Evolutionary conservation across 352 stramenopile genomes (phyloP), one percentile per base, ranked within the genome.

Genomic region (Pythium guiyangense): DNA sequence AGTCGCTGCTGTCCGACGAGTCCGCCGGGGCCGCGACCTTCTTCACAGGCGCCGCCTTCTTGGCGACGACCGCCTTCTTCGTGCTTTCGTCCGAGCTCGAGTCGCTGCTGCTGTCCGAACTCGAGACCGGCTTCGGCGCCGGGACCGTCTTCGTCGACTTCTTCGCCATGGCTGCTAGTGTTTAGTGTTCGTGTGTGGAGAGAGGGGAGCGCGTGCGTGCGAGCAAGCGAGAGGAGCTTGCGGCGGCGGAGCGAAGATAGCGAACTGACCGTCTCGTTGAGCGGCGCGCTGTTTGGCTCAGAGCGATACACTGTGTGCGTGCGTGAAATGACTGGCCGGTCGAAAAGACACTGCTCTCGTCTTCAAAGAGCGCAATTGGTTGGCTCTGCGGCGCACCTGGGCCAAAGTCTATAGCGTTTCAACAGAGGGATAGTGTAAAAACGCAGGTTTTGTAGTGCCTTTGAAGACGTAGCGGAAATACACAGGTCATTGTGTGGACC

Each of bases 71-170:
- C 5, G 60, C 63, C 67, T 75, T 77, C 71, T 78, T 77, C 12
- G 66, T 53, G 46, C 54, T 66, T 60, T 81, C 66, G 43, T 78
- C 70, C 26, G 55, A 68, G 62, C 66, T 77, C 52, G 64, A 74
- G 57, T 80, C 71, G 25, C 62, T 70, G 37, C 62, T 73, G 31
- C 63, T 73, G 54, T 63, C 61, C 43, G 60, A 70, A 59, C 63
- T 72, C 52, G 54, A 66, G 49, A 61, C 68, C 20, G 62, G 65
- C 65, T 77, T 77, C 34, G 59, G 64, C 52, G 56, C 34, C 46
- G 56, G 56, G 25, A 29, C 42, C 39, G 54, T 56, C 49, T 62
- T 62, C 40, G 69, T 63, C 53, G 64, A 52, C 49, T 79, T 78
- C 70, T 78, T 78, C 26, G 64, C 70, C 67, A 78, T 75, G 29